These are phyloP conservation scores for Tremella mesenterica DNA, from an alignment of 768 basidiomycete genomes.

Conservation along the genomic window DNA sequence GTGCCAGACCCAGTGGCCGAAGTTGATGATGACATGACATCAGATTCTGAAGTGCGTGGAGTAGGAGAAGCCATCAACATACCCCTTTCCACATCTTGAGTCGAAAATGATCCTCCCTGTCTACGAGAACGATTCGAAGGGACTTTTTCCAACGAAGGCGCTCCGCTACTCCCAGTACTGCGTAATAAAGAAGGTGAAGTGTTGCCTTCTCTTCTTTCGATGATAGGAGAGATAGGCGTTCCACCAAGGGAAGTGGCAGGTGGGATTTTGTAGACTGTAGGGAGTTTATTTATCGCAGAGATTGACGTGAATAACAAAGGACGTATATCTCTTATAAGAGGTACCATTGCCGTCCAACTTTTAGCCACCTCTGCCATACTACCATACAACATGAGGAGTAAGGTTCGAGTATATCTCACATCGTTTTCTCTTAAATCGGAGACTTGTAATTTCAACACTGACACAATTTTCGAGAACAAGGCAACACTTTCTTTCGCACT, in stretches of 20 bases:
- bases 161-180: conserved; percentile 3
- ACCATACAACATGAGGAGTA: conserved; percentile 79
- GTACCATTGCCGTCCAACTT: conserved; percentile 71
- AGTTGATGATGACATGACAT: no score
- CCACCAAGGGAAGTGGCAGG: conserved; percentile 39
- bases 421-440: conserved; percentile 58
- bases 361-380: conserved; percentile 76
- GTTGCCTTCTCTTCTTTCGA: conserved; percentile 42
- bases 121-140: conserved; percentile 52
- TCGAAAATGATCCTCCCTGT: conserved; percentile 92
- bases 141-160: conserved; percentile 5
- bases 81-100: conserved; percentile 81
- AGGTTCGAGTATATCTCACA: conserved; percentile 74
- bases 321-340: conserved; percentile 61
- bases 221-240: conserved; percentile 45
- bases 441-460: conserved; percentile 64
- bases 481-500: conserved; percentile 74
- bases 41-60: neutral
- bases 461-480: conserved; percentile 78
- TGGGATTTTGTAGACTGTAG: conserved; percentile 31
- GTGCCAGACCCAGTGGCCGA: no score
- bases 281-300: conserved; percentile 1
- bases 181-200: conserved; percentile 24
- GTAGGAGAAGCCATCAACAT: conserved; percentile 49
- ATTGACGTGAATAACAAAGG: conserved; percentile 53